Percentiles rank a stretch among this genome's conserved stretches.
phyloP scores from a whole-genome alignment of 1,284 basidiomycete genomes.

The Sphagnurus paluster region DNA sequence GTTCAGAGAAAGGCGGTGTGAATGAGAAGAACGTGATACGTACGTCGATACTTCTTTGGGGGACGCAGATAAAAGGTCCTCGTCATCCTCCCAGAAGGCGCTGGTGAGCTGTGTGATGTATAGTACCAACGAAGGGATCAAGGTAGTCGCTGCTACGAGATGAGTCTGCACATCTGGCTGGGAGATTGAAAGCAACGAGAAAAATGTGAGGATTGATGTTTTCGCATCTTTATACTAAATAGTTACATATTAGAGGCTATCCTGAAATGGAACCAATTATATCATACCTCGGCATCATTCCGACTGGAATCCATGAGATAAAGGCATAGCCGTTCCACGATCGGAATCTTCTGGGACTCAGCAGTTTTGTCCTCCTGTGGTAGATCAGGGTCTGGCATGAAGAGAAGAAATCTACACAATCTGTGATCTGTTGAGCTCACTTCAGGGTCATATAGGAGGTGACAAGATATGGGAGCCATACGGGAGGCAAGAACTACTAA shows the following conservation, averaged over 20 bases:
- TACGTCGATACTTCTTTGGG: conserved; percentile 40
- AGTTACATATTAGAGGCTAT: not conserved
- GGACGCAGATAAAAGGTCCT: conserved; percentile 38
- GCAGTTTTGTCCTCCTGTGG: conserved; percentile 21
- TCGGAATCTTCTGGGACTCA: conserved; percentile 37
- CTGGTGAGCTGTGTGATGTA: conserved; percentile 53
- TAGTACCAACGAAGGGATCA: conserved; percentile 63
- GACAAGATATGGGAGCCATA: conserved; percentile 34
- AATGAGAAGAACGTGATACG: conserved; percentile 13
- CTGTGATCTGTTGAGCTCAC: conserved; percentile 24
- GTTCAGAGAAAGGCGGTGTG: conserved; percentile 9
- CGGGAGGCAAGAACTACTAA: conserved; percentile 59
- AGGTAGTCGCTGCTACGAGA: conserved; percentile 49
- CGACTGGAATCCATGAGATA: conserved; percentile 48
- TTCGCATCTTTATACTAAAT: conserved; percentile 34
- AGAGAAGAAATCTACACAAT: conserved; percentile 37
- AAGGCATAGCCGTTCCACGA: conserved; percentile 54
- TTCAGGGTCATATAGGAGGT: not conserved
- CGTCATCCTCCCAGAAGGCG: conserved; percentile 67
- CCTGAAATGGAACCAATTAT: not conserved
- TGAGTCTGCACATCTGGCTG: conserved; percentile 49
- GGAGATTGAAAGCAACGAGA: conserved; percentile 54
- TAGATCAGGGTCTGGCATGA: conserved; percentile 22
- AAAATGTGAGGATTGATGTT: conserved; percentile 51
- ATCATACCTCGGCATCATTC: conserved; percentile 44